These are phyloP conservation scores for Terana coerulea DNA, from an alignment of 768 basidiomycete genomes.

Conservation along the genomic window DNA sequence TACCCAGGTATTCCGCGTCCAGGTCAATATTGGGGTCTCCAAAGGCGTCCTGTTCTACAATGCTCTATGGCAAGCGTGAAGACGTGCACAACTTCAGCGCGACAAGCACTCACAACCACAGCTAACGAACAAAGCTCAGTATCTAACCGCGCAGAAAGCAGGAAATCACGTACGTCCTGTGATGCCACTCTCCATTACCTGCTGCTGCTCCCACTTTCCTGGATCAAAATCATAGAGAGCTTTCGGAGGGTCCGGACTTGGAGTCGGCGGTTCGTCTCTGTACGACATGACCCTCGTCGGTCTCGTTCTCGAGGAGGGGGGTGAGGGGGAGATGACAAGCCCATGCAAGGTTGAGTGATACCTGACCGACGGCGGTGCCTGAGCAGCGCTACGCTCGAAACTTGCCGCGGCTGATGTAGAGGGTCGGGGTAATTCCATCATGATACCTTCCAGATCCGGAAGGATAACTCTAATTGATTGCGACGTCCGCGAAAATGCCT, in stretches of 20 bases:
- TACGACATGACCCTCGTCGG: slow-evolving; percentile 7
- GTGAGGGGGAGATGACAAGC: slow-evolving; percentile 1
- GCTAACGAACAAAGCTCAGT: slow-evolving; percentile 3
- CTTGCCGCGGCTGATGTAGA: too few relatives aligned
- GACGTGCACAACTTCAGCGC: neutral
- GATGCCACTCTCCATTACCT: slow-evolving; percentile 9
- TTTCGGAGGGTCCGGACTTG: slow-evolving; percentile 10
- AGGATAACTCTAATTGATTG: too few relatives aligned
- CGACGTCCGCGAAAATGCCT: too few relatives aligned
- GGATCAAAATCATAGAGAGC: slow-evolving; percentile 11
- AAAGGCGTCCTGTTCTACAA: slow-evolving; percentile 8
- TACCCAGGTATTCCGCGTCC: slow-evolving; percentile 15
- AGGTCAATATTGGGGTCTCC: slow-evolving; percentile 16
- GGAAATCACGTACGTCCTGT: slow-evolving; percentile 10
- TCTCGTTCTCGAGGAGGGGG: neutral
- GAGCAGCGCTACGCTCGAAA: slow-evolving; percentile 3
- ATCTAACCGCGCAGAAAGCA: neutral
- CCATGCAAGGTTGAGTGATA: slow-evolving; percentile 6
- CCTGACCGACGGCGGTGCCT: slow-evolving; percentile 5
- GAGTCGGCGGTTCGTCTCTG: slow-evolving; percentile 5
- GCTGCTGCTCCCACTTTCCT: slow-evolving; percentile 12
- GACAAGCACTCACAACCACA: slow-evolving; percentile 8
- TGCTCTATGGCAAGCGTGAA: slow-evolving; percentile 3
- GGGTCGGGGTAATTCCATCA: too few relatives aligned
- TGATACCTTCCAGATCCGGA: too few relatives aligned